Base-by-base conservation (phyloP, 2,329 filamentous ascomycete species). In the Hymenoscyphus salicellus region DNA sequence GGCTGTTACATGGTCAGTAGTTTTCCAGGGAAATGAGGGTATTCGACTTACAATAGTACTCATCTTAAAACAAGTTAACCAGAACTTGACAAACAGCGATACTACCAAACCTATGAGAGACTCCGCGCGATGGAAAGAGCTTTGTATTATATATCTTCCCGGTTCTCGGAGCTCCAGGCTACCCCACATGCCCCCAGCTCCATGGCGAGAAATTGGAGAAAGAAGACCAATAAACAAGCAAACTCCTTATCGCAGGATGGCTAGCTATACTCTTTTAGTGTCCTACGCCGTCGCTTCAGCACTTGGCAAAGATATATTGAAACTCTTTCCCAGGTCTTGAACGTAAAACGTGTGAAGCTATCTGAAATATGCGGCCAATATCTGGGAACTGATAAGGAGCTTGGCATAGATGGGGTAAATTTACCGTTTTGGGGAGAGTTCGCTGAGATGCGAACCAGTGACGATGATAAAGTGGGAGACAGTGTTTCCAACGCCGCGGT, bases 1-100 rank as follows among this genome's bases (percentile, higher is more conserved):
- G 72, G 72, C 71, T 72, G 33, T 57, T 28, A 16, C 3, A 4
- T 26, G 32, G 20, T 71, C 41, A 70, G 64, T 11, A 23, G 1
- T 32, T 33, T 36, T 28, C 49, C 16, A 20, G 20, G 32, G 11
- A 17, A 33, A 36, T 17, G 28, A 46, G n/a, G 16, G 5, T n/a
- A 28, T 7, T 20, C 11, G 32, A 55, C 65, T 63, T 61, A 68
- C 68, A 32, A 63, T 28, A 32, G 38, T 36, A 55, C 68, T 70
- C 69, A 71, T 71, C n/a, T 62, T 66, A 49, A 58, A 52, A 26
- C 33, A 28, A 30, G 30, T 30, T 36, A 11, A 33, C 26, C 52
- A 23, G 33, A 56, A 59, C 16, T 36, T n/a, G 7, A 49, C 14
- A 8, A 30, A 46, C 56, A 23, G 56, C 17, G 8, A 56, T 33